Percentiles rank a stretch among this genome's conserved stretches.
These are phyloP conservation scores for Curvularia verruculosa DNA, from an alignment of 2,329 filamentous ascomycete genomes.

Conservation along the genomic window DNA sequence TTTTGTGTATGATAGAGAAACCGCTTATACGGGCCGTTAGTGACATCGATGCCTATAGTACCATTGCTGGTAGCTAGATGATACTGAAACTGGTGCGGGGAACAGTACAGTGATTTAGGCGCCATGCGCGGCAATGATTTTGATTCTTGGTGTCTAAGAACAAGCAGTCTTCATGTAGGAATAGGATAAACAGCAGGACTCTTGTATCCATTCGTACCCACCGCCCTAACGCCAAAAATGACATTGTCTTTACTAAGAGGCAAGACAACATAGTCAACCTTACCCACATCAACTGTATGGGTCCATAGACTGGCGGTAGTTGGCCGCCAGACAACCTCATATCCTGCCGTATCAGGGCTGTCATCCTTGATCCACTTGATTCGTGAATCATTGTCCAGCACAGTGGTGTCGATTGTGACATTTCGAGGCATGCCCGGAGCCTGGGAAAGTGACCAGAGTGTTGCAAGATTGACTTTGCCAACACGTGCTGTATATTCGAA, in stretches of 20 bases:
- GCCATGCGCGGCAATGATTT: too few relatives aligned
- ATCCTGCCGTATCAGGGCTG: slow-evolving; percentile 52
- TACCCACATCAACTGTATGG: slow-evolving; percentile 57
- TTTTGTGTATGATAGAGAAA: too few relatives aligned
- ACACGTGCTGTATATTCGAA: slow-evolving; percentile 62
- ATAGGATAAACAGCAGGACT: slow-evolving; percentile 57
- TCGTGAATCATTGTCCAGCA: slow-evolving; percentile 57
- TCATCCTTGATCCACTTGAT: slow-evolving; percentile 57
- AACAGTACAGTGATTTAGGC: neutral
- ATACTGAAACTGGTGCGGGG: neutral
- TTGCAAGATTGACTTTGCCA: slow-evolving; percentile 61
- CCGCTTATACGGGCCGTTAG: too few relatives aligned
- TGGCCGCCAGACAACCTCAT: slow-evolving; percentile 64
- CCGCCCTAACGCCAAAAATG: slow-evolving; percentile 62
- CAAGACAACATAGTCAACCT: slow-evolving; percentile 54
- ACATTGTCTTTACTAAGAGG: slow-evolving; percentile 64
- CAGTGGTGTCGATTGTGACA: slow-evolving; percentile 56
- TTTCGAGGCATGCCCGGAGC: slow-evolving; percentile 59
- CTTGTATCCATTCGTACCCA: slow-evolving; percentile 59
- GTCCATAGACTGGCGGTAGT: slow-evolving; percentile 60
- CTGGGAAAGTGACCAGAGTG: slow-evolving; percentile 60
- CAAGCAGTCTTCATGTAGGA: slow-evolving; percentile 22
- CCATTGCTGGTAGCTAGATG: too few relatives aligned
- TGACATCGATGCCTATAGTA: too few relatives aligned
- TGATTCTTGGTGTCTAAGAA: too few relatives aligned